Conservation (phyloP, 2,329 filamentous ascomycete genomes). For the Botrytis pseudocinerea region DNA sequence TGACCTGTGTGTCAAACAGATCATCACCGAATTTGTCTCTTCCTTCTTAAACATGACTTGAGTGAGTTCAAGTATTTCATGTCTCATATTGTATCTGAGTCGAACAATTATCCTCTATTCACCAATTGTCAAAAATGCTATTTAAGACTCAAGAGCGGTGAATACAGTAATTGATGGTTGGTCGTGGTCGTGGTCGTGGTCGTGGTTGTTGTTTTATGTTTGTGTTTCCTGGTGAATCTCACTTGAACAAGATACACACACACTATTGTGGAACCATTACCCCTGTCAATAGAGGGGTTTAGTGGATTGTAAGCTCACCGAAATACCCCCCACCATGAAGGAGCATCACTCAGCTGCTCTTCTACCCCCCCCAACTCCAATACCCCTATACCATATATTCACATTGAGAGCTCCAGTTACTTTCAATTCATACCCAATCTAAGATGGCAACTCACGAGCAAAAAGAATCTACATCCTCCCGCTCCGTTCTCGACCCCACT, state of each 20-base stretch:
- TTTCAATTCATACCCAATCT: background rate
- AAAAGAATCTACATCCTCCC: constrained; percentile 39
- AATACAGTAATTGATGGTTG: background rate
- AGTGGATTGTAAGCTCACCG: background rate
- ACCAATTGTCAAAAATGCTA: too few relatives aligned
- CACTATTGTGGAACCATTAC: background rate
- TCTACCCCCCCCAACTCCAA: background rate
- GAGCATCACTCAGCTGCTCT: background rate
- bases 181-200: background rate
- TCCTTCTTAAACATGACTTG: background rate
- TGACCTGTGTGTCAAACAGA: background rate
- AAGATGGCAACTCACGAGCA: constrained; percentile 42
- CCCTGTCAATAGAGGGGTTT: constrained; percentile 13
- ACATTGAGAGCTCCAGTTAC: background rate
- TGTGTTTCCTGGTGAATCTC: background rate
- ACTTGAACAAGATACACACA: background rate
- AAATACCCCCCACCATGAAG: background rate
- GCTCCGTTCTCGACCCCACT: constrained; percentile 37
- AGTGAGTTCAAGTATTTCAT: background rate
- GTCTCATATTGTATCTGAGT: background rate
- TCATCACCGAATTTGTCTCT: background rate
- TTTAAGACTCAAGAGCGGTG: too few relatives aligned
- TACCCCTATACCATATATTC: background rate
- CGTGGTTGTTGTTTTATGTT: background rate
- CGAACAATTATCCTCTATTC: background rate